These are phyloP conservation scores for Boletus reticulatus DNA, from an alignment of 768 basidiomycete species.

Conservation along the genomic window DNA sequence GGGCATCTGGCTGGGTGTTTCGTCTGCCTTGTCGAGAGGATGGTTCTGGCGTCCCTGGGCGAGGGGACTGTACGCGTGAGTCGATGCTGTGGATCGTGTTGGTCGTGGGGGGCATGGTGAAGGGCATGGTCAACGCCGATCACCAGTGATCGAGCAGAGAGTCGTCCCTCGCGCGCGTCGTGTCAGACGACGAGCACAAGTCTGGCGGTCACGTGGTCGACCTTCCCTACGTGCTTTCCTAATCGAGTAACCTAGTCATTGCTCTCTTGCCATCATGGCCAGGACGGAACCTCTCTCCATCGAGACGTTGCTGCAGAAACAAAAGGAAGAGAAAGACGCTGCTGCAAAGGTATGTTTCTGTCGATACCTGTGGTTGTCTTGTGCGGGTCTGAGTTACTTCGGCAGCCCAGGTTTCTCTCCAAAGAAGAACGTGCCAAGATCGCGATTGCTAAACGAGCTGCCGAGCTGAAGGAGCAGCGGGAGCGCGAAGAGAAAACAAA, in stretches of 20 bases:
- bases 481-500: slow-evolving; percentile 60
- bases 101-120: slow-evolving; percentile 9
- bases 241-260: slow-evolving; percentile 3
- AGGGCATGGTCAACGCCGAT: slow-evolving; percentile 17
- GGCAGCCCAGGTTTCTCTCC: slow-evolving; percentile 89
- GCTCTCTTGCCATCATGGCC: slow-evolving; percentile 36
- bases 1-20: slow-evolving; percentile 47
- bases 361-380: not conserved
- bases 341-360: slow-evolving; percentile 71
- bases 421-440: slow-evolving; percentile 89
- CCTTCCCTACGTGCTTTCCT: slow-evolving; percentile 4
- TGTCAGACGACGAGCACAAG: slow-evolving; percentile 19
- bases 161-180: slow-evolving; percentile 19
- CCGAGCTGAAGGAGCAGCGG: slow-evolving; percentile 76
- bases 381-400: slow-evolving; percentile 2
- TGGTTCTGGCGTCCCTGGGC: slow-evolving; percentile 62
- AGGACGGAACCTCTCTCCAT: slow-evolving; percentile 80
- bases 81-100: slow-evolving; percentile 2
- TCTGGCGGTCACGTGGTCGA: slow-evolving; percentile 20
- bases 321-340: slow-evolving; percentile 85
- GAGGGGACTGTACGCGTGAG: slow-evolving; percentile 42
- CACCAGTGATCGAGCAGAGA: slow-evolving; percentile 16
- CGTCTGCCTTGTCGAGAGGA: slow-evolving; percentile 58
- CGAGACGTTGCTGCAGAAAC: slow-evolving; percentile 81
- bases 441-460: slow-evolving; percentile 82